Conservation (phyloP, 768 basidiomycete species). For the Rubroboletus pulcherrimus region DNA sequence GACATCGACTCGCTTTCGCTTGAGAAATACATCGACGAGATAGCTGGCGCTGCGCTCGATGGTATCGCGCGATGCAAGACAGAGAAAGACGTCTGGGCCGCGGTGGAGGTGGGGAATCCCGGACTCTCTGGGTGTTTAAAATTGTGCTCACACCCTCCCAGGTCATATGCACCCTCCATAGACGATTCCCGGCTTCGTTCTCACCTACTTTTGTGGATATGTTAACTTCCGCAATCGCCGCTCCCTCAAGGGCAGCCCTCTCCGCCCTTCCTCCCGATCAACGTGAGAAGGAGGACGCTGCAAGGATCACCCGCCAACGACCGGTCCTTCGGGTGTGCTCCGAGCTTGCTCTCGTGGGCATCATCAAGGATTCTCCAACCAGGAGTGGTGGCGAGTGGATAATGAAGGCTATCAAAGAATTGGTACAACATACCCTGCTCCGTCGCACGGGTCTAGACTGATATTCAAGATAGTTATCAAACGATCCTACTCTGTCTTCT, state of each 20-base stretch:
- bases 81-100: slow-evolving; percentile 88
- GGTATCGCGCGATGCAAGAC: slow-evolving; percentile 86
- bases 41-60: slow-evolving; percentile 82
- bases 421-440: slow-evolving; percentile 50
- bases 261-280: slow-evolving; percentile 67
- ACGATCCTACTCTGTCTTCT: slow-evolving; percentile 82
- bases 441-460: slow-evolving; percentile 13
- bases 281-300: slow-evolving; percentile 87
- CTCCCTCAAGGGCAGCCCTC: slow-evolving; percentile 56
- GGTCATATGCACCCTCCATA: slow-evolving; percentile 87
- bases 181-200: slow-evolving; percentile 79
- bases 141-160: slow-evolving; percentile 30
- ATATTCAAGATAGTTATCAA: slow-evolving; percentile 59
- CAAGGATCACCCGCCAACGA: slow-evolving; percentile 76
- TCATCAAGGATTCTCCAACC: slow-evolving; percentile 68
- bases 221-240: slow-evolving; percentile 53
- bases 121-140: background rate
- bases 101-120: slow-evolving; percentile 70
- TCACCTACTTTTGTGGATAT: slow-evolving; percentile 64
- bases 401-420: slow-evolving; percentile 80
- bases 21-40: slow-evolving; percentile 96
- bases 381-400: slow-evolving; percentile 84
- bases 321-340: slow-evolving; percentile 83
- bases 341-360: slow-evolving; percentile 84
- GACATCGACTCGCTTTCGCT: slow-evolving; percentile 87